Evolutionary conservation across 148 eudicot species (phyloP), one percentile per base, ranked within the genome.

Genomic region (Polygonum aviculare): DNA sequence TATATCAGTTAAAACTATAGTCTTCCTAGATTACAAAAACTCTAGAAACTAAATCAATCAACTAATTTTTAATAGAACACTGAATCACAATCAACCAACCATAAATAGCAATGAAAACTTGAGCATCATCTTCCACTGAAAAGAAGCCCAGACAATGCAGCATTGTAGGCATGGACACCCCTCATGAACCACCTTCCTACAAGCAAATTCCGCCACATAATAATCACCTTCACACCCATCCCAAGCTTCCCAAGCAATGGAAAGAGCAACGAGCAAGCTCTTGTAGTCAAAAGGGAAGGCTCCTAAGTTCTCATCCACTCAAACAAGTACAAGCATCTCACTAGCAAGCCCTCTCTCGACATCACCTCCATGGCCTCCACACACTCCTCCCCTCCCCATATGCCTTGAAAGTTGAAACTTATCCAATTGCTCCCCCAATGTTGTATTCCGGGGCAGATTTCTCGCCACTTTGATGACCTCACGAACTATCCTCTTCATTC

Each of bases 221-320:
- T 69, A 89, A 87, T 79, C 84, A 94, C 55, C 47, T 88, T 85
- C 48, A 84, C 89, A 22, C 96, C 94, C 86, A 86, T 84, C 11
- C 85, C 81, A 50, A 84, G 87, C 80, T 84, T 85, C 78, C 98
- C 98, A 69, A 94, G 65, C 33, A 84, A 77, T n/a, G 92, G 92
- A 72, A 94, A 92, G 82, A 94, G 51, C 83, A 88, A 74, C 5
- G 91, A 81, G 81, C 89, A 90, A 11, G 90, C 93, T 79, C 87
- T 80, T 0, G 96, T 77, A 26, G 84, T 79, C 50, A 90, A 85
- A 72, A 94, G 75, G 3, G 88, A 84, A 14, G 88, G 96, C 77
- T 92, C 96, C 79, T 87, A 90, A 83, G 89, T 81, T 38, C 90
- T 82, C 94, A 92, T 90, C 98, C 98, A 94, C 72, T 94, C 96